These are phyloP conservation scores for Chlamydomonas sp. DNA, from an alignment of 139 green algal species.

Conservation along the genomic window DNA sequence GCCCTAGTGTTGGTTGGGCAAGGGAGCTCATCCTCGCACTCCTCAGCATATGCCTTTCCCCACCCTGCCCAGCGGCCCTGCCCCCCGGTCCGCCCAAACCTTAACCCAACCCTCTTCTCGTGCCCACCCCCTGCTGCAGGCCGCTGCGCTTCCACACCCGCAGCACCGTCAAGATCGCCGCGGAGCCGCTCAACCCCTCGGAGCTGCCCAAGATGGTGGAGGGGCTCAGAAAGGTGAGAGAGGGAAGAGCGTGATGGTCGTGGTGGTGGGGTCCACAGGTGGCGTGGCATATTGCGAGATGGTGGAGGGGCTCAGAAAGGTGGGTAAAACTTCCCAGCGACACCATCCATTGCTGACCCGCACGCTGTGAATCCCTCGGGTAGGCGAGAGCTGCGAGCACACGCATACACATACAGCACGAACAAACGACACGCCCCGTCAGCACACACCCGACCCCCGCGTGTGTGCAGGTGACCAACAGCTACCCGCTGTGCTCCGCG, in stretches of 20 bases:
- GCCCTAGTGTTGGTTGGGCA: neutral
- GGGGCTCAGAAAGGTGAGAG: slow-evolving; percentile 76
- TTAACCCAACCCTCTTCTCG: neutral
- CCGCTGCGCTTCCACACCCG: slow-evolving; percentile 78
- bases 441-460: neutral
- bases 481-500: too few relatives aligned
- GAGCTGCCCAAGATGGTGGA: slow-evolving; percentile 98
- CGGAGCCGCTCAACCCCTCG: slow-evolving; percentile 95
- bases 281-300: slow-evolving; percentile 86
- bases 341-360: too few relatives aligned
- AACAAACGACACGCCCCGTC: too few relatives aligned
- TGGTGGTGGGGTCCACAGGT: neutral
- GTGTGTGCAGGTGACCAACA: slow-evolving; percentile 78
- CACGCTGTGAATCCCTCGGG: too few relatives aligned
- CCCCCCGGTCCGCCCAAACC: too few relatives aligned
- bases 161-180: slow-evolving; percentile 95
- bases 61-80: neutral
- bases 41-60: neutral
- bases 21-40: neutral
- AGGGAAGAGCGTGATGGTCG: neutral
- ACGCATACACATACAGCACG: too few relatives aligned
- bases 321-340: neutral
- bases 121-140: neutral
- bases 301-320: slow-evolving; percentile 88
- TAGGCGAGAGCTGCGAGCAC: too few relatives aligned